phyloP scores from a whole-genome alignment of 2,329 filamentous ascomycete species.

The Botryosphaeria dothidea region DNA sequence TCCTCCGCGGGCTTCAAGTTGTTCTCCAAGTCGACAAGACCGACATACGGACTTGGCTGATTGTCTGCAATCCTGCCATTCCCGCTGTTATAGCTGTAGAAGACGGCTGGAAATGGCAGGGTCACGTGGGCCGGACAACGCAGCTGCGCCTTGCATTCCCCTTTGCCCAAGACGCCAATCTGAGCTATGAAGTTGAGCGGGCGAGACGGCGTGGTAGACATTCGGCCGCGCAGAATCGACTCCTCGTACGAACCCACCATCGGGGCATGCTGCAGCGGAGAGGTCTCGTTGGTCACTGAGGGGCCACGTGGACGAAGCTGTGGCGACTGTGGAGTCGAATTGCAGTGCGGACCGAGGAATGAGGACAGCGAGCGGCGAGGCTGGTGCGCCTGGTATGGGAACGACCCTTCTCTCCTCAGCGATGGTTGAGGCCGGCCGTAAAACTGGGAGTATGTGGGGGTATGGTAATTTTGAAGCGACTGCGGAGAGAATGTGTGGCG shows the following conservation, averaged over 20 bases:
- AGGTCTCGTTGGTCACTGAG: slow-evolving; percentile 69
- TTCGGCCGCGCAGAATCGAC: slow-evolving; percentile 88
- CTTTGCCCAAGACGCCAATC: slow-evolving; percentile 88
- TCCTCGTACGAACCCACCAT: slow-evolving; percentile 99
- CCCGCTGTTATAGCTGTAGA: slow-evolving; percentile 84
- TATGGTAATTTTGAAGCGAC: slow-evolving; percentile 53
- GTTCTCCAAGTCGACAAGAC: slow-evolving; percentile 87
- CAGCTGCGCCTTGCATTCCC: slow-evolving; percentile 82
- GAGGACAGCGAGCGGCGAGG: slow-evolving; percentile 74
- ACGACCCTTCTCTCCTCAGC: slow-evolving; percentile 59
- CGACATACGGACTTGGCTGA: slow-evolving; percentile 93
- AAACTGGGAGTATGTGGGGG: slow-evolving; percentile 28
- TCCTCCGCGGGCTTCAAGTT: slow-evolving; percentile 60
- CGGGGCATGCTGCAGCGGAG: slow-evolving; percentile 81
- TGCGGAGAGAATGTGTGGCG: slow-evolving; percentile 73
- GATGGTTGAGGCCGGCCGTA: slow-evolving; percentile 34
- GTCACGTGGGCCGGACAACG: slow-evolving; percentile 88
- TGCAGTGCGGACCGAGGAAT: slow-evolving; percentile 42
- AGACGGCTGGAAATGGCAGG: slow-evolving; percentile 89
- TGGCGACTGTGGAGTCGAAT: slow-evolving; percentile 46
- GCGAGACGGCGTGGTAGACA: slow-evolving; percentile 94
- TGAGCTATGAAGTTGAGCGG: slow-evolving; percentile 92
- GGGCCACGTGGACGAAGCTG: slow-evolving; percentile 60
- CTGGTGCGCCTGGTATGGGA: slow-evolving; percentile 76
- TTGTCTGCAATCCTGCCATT: slow-evolving; percentile 71